Evolutionary conservation across 768 basidiomycete species (phyloP), one percentile per base, ranked within the genome.

Genomic region (Solioccasus polychromus): DNA sequence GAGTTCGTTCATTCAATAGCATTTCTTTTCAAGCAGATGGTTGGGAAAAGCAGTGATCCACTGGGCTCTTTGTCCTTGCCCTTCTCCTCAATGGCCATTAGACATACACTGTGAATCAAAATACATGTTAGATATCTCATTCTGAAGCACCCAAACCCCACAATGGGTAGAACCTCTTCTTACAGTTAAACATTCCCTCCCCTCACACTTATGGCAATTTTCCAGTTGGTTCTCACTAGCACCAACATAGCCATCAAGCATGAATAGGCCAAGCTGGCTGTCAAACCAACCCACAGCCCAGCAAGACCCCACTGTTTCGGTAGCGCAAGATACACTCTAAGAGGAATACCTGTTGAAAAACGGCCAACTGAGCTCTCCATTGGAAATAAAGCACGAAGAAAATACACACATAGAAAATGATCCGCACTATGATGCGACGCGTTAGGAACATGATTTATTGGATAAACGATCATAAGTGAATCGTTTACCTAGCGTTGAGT

Each of bases 331-430:
- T 58, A 63, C 17, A 55, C 34, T 6, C 61, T 59, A n/a, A 64
- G 52, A 22, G 57, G 62, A 8, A 64, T 51, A 24, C 62, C 86
- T 63, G 45, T 7, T 18, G 15, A 19, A 17, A 1, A 24, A 34
- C 15, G 9, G n/a, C n/a, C 14, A 39, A n/a, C n/a, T n/a, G n/a
- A n/a, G n/a, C n/a, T n/a, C n/a, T 15, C 25, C 4, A 35, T 15
- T 3, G 1, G 35, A 39, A 47, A 25, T 10, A 18, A 6, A 35
- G 24, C n/a, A n/a, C n/a, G 3, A 24, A 20, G 11, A 30, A 7
- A 28, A 10, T 24, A 51, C 66, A 19, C 36, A 74, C 83, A 59
- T 42, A 53, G 1, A 22, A 53, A 28, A 35, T 52, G 48, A 32
- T 64, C 62, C 31, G 45, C 40, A 14, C 61, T 62, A 7, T 8